Base-by-base conservation (phyloP, 495 filamentous ascomycete genomes). In the Arthonia radiata region DNA sequence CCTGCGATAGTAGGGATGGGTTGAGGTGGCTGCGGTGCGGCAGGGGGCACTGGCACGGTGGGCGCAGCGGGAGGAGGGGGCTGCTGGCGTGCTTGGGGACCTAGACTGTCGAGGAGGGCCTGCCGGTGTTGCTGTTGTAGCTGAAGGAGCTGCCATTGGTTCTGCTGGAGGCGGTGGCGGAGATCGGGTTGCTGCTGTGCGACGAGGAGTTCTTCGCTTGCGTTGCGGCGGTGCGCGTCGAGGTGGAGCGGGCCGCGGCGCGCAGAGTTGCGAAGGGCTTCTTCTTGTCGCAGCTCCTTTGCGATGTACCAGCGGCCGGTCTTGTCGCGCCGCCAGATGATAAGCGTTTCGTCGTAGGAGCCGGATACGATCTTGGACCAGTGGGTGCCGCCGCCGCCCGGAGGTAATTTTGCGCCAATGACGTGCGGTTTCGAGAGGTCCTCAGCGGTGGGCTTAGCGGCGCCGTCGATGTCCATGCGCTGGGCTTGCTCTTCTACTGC, bases 311-410 rank as follows among this genome's bases (percentile, higher is more conserved):
- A 97, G 17, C 65, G 57, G 2, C 79, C 81, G 19, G 89, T 65
- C 14, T 57, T 58, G 31, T 82, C 73, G 26, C 76, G 69, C 32
- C 72, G 71, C 86, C 86, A 97, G 26, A 97, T 76, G 34, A 92
- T 74, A 31, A 97, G 77, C 19, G 66, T 77, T 49, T 92, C 79
- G 37, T 97, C 86, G 38, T 97, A 97, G 4, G 78, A 90, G 13
- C 86, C 86, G 9, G 78, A 89, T 12, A 97, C 76, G 31, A 97
- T 94, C 11, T 80, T 63, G 14, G 68, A 71, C 58, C 83, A 83
- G 34, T 56, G 56, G 40, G 78, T 77, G 10, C 81, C 80, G 13
- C 81, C 81, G 10, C 81, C 81, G 15, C 80, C 81, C 2, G 81
- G 81, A 13, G 81, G 81, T 7, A 93, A 56, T 34, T 69, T 77